These are phyloP conservation scores for Omphalea diandra DNA, from an alignment of 441 rosid species.

Conservation along the genomic window DNA sequence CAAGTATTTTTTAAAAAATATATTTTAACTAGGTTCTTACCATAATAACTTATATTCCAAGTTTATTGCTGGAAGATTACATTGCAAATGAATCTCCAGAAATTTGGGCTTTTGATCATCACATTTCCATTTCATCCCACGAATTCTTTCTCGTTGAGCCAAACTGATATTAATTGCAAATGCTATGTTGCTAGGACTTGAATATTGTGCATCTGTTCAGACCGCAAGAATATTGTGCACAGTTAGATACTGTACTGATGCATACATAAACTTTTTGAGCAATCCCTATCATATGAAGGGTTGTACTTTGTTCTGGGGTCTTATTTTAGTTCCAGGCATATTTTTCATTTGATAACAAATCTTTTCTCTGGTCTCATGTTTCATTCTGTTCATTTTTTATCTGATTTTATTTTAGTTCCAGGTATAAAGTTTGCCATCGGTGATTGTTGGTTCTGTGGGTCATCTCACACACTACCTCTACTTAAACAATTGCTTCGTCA, in stretches of 20 bases:
- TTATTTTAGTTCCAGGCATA: slow-evolving; percentile 88
- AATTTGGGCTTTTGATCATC: too few relatives aligned
- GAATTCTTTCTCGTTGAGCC: too few relatives aligned
- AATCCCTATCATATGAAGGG: slow-evolving; percentile 95
- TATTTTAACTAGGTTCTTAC: too few relatives aligned
- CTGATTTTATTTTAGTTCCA: slow-evolving; percentile 36
- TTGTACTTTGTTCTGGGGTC: slow-evolving; percentile 95
- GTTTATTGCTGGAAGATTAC: too few relatives aligned
- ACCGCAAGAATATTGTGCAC: slow-evolving; percentile 96
- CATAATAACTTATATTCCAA: too few relatives aligned
- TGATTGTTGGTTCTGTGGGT: slow-evolving; percentile 91
- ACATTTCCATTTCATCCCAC: too few relatives aligned
- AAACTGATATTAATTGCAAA: too few relatives aligned
- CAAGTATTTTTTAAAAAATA: too few relatives aligned
- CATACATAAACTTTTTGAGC: slow-evolving; percentile 95
- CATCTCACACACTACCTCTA: slow-evolving; percentile 98
- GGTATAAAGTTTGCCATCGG: slow-evolving; percentile 99
- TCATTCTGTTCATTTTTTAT: neutral
- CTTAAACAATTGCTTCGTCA: slow-evolving; percentile 95
- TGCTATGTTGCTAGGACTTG: too few relatives aligned
- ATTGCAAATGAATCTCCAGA: too few relatives aligned
- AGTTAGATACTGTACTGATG: slow-evolving; percentile 89
- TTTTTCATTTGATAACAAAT: slow-evolving; percentile 15
- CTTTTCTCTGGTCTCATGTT: neutral
- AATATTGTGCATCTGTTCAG: slow-evolving; percentile 45